Conservation (phyloP, 2,329 filamentous ascomycete species). For the Annulohypoxylon truncatum region DNA sequence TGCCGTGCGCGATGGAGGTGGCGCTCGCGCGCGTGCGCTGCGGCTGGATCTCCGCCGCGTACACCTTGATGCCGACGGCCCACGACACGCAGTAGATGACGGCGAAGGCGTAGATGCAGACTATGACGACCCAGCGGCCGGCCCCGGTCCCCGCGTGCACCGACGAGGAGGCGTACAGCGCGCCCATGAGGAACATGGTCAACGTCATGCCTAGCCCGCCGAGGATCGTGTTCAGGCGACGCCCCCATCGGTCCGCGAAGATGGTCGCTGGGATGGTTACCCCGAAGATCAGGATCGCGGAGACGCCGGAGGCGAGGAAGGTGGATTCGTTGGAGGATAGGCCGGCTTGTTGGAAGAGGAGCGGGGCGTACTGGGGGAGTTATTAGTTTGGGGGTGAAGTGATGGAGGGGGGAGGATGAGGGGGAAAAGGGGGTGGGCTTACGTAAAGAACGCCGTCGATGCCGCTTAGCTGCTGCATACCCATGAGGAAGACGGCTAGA, state of each 20-base stretch:
- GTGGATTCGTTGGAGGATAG: conserved; percentile 57
- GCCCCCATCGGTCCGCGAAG: conserved; percentile 66
- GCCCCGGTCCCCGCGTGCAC: conserved; percentile 54
- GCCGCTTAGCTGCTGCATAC: conserved; percentile 68
- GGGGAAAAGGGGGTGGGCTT: conserved; percentile 47
- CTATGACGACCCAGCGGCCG: conserved; percentile 63
- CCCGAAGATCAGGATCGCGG: conserved; percentile 45
- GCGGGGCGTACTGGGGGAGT: conserved; percentile 61
- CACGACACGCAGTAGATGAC: conserved; percentile 61
- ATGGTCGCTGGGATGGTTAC: conserved; percentile 52
- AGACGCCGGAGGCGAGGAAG: conserved; percentile 45
- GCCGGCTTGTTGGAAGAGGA: conserved; percentile 70
- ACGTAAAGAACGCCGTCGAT: conserved; percentile 70
- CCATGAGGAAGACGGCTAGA: conserved; percentile 68
- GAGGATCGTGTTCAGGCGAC: conserved; percentile 63
- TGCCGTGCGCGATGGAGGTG: conserved; percentile 64
- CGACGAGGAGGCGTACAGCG: conserved; percentile 58
- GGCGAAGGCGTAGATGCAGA: conserved; percentile 63
- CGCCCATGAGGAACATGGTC: conserved; percentile 65
- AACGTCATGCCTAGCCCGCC: conserved; percentile 62
- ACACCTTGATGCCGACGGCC: conserved; percentile 66
- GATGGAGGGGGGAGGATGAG: too few relatives aligned
- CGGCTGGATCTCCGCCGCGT: conserved; percentile 67
- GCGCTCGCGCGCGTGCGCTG: conserved; percentile 65
- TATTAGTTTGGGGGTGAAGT: not conserved